These are phyloP conservation scores for Carex cristatella DNA, from an alignment of 176 grass and related monocot genomes.

Conservation along the genomic window DNA sequence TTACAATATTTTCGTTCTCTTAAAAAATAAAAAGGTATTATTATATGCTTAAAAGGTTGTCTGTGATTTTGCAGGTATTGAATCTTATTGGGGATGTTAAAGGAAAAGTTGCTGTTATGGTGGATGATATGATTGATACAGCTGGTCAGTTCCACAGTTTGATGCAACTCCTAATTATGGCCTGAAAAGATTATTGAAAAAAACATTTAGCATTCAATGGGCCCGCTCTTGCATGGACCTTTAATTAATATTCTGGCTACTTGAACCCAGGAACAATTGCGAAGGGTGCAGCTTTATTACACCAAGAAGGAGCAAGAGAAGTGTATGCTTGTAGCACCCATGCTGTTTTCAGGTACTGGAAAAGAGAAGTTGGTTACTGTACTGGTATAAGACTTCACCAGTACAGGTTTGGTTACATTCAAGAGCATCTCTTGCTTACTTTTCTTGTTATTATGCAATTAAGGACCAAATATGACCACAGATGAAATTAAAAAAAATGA, in stretches of 20 bases:
- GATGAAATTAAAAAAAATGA: neutral
- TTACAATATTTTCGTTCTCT: neutral
- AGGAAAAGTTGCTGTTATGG: slow-evolving; percentile 61
- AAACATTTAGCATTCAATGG: neutral
- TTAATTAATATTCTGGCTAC: neutral
- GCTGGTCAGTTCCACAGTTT: slow-evolving; percentile 34
- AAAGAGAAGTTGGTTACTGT: neutral
- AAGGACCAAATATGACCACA: neutral
- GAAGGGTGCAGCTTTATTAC: slow-evolving; percentile 60
- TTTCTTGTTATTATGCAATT: neutral
- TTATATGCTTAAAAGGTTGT: neutral
- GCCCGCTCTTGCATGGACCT: neutral
- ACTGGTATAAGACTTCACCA: neutral
- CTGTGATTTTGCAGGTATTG: slow-evolving; percentile 35
- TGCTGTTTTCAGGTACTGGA: slow-evolving; percentile 56
- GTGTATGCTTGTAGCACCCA: slow-evolving; percentile 84
- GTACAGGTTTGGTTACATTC: neutral
- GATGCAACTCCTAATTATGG: neutral
- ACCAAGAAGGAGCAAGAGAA: slow-evolving; percentile 66
- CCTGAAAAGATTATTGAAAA: neutral
- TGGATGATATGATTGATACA: slow-evolving; percentile 78
- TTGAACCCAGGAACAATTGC: slow-evolving; percentile 37
- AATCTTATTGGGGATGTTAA: slow-evolving; percentile 65
- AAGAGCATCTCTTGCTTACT: neutral
- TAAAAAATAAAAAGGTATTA: neutral